These are phyloP conservation scores for Corynespora cassiicola DNA, from an alignment of 2,329 filamentous ascomycete species.

Conservation along the genomic window DNA sequence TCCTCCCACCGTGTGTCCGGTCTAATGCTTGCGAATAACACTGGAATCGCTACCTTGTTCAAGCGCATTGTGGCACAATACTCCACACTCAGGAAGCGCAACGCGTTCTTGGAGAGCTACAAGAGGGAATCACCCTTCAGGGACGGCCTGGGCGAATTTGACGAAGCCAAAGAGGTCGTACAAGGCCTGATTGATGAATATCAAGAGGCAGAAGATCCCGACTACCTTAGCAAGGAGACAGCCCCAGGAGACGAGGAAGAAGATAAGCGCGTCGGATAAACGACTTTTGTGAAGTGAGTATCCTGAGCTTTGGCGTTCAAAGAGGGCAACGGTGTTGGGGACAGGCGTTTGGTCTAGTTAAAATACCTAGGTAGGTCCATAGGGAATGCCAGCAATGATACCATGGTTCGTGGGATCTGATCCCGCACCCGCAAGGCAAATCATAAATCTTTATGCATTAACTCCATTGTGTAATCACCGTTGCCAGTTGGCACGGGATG, in stretches of 20 bases:
- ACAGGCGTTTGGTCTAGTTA: too few relatives aligned
- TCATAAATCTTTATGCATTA: too few relatives aligned
- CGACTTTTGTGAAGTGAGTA: neutral
- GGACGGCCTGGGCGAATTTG: constrained; percentile 91
- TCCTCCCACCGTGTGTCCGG: constrained; percentile 95
- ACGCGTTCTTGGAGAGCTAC: constrained; percentile 95
- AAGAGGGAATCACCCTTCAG: constrained; percentile 94
- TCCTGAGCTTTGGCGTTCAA: neutral
- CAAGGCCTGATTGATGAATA: constrained; percentile 92
- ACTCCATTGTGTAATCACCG: too few relatives aligned
- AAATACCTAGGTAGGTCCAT: too few relatives aligned
- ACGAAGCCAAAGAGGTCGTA: constrained; percentile 91
- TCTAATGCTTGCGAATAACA: constrained; percentile 97
- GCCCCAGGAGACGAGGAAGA: constrained; percentile 45
- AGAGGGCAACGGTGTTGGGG: neutral
- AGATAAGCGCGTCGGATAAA: constrained; percentile 34
- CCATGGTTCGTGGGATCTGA: too few relatives aligned
- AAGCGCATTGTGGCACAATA: constrained; percentile 93
- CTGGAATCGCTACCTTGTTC: constrained; percentile 95
- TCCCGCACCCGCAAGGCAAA: too few relatives aligned
- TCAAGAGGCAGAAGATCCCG: constrained; percentile 88
- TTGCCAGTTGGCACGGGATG: too few relatives aligned
- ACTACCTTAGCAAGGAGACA: constrained; percentile 81
- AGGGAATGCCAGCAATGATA: too few relatives aligned
- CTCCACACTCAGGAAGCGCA: constrained; percentile 91